Evolutionary conservation across 2,329 filamentous ascomycete genomes (phyloP), one percentile per base, ranked within the genome.

Genomic region (Zopfia rhizophila): DNA sequence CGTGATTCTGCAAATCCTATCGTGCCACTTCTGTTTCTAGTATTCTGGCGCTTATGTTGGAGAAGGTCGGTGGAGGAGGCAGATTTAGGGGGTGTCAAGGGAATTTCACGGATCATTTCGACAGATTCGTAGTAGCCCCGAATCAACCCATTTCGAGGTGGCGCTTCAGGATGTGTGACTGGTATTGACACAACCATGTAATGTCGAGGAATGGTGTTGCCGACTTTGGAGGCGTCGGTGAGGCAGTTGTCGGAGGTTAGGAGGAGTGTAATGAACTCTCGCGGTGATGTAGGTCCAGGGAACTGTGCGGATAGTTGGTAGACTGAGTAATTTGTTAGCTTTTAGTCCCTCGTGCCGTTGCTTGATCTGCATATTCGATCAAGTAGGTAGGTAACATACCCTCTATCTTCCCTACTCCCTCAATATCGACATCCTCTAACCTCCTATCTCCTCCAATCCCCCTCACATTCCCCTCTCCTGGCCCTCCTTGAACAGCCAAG

Each of bases 121-220:
- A 97, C 88, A 1, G 90, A 95, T 75, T 97, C 92, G 65, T 97
- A 97, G 53, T 86, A 81, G 3, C 92, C 93, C 28, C 91, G 82
- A 36, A 96, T 89, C 66, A 87, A 93, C 12, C 89, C 90, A 47
- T 82, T 75, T 7, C 87, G 80, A 10, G 81, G 80, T 14, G 87
- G 86, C 23, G 88, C 87, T 47, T 90, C 84, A 0, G 87, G 85
- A 66, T 97, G 91, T 14, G 81, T 72, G 61, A 91, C 89, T 1
- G 93, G 93, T 69, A 89, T 91, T 2, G 91, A 96, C 3, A 97
- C 83, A 41, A 97, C 82, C 80, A 96, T 90, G 69, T 86, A 95
- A 63, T 92, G 88, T 52, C 89, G 77, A 7, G 84, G 83, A 25
- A 70, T 72, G 21, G 66, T 69, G 28, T 66, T 66, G 31, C 58